Evolutionary conservation across 1,139 yeast species (phyloP).

Genomic region (Chernovozyma sophiae-reginae): DNA sequence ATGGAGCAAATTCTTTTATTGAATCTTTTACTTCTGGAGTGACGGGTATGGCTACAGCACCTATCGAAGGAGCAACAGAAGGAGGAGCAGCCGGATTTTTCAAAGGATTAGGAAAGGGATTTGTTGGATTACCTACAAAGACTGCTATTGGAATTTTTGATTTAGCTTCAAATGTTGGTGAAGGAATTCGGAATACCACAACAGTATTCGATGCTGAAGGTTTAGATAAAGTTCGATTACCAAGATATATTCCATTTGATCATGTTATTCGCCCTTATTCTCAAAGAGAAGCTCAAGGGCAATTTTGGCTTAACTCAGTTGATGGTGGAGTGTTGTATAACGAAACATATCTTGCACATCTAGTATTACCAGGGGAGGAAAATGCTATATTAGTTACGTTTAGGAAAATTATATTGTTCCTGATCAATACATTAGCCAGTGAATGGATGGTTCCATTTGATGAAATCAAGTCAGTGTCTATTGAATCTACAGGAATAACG

Average conservation of each 20-base stretch:
- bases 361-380: conserved; percentile 76
- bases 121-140: conserved; percentile 92
- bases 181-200: conserved; percentile 90
- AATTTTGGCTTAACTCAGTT: conserved; percentile 80
- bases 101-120: conserved; percentile 91
- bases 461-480: conserved; percentile 61
- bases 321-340: conserved; percentile 73
- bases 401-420: conserved; percentile 64
- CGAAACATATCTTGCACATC: conserved; percentile 83
- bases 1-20: conserved; percentile 85
- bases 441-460: conserved; percentile 67
- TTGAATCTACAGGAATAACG: conserved; percentile 77
- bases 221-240: conserved; percentile 75
- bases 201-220: conserved; percentile 84
- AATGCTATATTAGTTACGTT: conserved; percentile 74
- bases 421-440: conserved; percentile 54
- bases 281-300: conserved; percentile 90
- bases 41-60: conserved; percentile 86
- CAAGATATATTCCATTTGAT: conserved; percentile 63
- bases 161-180: conserved; percentile 87
- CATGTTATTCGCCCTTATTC: conserved; percentile 70
- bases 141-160: conserved; percentile 95
- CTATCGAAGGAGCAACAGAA: conserved; percentile 78
- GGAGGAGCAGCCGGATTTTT: conserved; percentile 92
- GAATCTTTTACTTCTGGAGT: conserved; percentile 87